Evolutionary conservation across 805 yeast species (phyloP).

Genomic region (Kuraishia piskuri): DNA sequence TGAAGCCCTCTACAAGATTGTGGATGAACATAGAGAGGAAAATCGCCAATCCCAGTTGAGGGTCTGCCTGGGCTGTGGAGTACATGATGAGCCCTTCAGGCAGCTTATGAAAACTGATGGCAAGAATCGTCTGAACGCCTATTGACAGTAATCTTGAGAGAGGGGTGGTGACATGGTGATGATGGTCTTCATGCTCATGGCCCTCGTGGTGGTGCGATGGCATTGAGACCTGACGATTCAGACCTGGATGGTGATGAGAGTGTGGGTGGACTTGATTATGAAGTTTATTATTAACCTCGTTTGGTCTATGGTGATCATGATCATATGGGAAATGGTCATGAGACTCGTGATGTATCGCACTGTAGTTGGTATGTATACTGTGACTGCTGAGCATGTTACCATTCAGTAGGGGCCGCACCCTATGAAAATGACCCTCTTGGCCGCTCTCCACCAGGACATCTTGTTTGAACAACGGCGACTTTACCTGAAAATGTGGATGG

Average conservation of each 20-base stretch:
- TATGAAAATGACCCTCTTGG: background rate
- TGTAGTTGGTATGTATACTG: background rate
- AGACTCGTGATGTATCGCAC: background rate
- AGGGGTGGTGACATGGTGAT: conserved; percentile 75
- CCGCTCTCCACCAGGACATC: conserved; percentile 1
- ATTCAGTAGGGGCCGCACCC: background rate
- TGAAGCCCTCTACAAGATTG: conserved; percentile 89
- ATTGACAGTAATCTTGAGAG: conserved; percentile 72
- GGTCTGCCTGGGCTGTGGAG: conserved; percentile 63
- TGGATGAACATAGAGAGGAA: conserved; percentile 82
- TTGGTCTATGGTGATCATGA: background rate
- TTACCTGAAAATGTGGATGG: conserved; percentile 21
- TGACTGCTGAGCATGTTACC: background rate
- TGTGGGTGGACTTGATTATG: background rate
- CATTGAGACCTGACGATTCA: conserved; percentile 2
- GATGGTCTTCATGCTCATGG: conserved; percentile 34
- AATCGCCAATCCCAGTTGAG: conserved; percentile 66
- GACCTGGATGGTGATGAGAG: background rate
- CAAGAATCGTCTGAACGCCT: conserved; percentile 85
- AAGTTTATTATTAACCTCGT: background rate
- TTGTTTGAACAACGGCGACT: conserved; percentile 20
- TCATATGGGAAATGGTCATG: background rate
- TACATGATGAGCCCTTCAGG: conserved; percentile 94
- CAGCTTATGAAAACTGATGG: conserved; percentile 79
- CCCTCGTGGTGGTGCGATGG: conserved; percentile 6